Percentiles rank a stretch among this genome's conserved stretches.
Evolutionary conservation across 2,329 filamentous ascomycete species (phyloP).

Genomic region (Monosporascus sp.): DNA sequence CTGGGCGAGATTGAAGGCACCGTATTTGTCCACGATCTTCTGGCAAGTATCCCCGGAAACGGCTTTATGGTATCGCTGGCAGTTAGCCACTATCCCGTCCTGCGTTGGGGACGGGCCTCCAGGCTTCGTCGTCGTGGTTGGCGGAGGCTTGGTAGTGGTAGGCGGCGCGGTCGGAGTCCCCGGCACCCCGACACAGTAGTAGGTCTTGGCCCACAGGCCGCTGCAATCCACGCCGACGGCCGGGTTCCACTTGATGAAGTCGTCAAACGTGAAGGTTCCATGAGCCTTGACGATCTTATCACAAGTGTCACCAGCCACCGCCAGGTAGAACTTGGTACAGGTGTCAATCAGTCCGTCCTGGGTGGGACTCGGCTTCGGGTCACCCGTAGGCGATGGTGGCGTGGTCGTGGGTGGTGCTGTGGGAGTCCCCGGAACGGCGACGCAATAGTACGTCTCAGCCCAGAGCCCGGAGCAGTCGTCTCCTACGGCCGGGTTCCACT

Average conservation of each 20-base stretch:
- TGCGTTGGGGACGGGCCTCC: not conserved
- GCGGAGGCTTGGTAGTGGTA: not conserved
- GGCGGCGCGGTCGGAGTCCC: not conserved
- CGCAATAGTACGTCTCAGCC: no score
- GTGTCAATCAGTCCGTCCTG: not conserved
- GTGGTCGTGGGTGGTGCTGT: no score
- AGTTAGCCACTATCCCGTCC: not conserved
- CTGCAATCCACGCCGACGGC: no score
- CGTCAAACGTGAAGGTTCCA: no score
- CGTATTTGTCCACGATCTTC: not conserved
- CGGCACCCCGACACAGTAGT: not conserved
- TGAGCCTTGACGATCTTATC: no score
- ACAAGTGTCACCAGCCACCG: not conserved
- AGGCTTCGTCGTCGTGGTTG: not conserved
- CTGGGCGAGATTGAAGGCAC: not conserved
- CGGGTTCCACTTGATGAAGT: no score
- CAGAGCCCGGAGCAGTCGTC: no score
- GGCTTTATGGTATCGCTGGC: not conserved
- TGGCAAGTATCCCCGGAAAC: not conserved
- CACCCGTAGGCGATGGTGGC: no score
- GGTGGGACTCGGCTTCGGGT: not conserved
- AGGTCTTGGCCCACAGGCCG: not conserved
- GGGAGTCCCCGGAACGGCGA: no score
- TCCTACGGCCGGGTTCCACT: no score
- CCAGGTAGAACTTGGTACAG: not conserved